These are phyloP conservation scores for Ogataea thermomethanolica DNA, from an alignment of 805 yeast genomes.

Conservation along the genomic window DNA sequence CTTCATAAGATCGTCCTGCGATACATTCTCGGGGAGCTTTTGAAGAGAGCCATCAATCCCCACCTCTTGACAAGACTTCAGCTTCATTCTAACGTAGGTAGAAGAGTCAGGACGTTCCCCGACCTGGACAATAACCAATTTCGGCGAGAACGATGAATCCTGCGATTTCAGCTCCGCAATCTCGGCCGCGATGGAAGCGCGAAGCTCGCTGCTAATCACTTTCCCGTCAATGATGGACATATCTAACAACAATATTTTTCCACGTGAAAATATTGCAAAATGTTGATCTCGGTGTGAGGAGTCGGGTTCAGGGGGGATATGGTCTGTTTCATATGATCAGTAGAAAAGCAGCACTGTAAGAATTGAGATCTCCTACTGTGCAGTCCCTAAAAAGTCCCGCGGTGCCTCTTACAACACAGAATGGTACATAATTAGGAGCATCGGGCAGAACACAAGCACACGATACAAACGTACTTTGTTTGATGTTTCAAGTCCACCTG, in stretches of 20 bases:
- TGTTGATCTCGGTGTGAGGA: slow-evolving; percentile 5
- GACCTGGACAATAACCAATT: slow-evolving; percentile 81
- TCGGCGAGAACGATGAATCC: slow-evolving; percentile 61
- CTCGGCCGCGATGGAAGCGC: slow-evolving; percentile 49
- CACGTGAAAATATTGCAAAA: slow-evolving; percentile 4
- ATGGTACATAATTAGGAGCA: too few species aligned
- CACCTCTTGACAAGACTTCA: slow-evolving; percentile 85
- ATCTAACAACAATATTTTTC: slow-evolving; percentile 3
- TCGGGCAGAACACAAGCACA: neutral
- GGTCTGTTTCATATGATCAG: neutral
- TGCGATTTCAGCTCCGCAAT: slow-evolving; percentile 41
- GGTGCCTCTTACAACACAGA: too few species aligned
- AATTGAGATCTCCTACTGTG: too few species aligned
- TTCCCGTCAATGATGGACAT: slow-evolving; percentile 57
- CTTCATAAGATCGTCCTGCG: slow-evolving; percentile 58
- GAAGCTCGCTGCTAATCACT: slow-evolving; percentile 44
- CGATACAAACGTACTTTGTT: neutral
- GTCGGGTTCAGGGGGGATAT: neutral
- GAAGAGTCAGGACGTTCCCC: slow-evolving; percentile 88
- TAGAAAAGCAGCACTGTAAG: too few species aligned
- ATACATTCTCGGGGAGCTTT: slow-evolving; percentile 58
- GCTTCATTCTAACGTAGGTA: slow-evolving; percentile 87
- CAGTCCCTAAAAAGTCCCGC: too few species aligned
- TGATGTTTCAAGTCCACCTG: too few species aligned
- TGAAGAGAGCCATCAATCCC: slow-evolving; percentile 65